A percentile compares a stretch with the other conserved stretches of the same genome.
Conservation (phyloP, 768 basidiomycete genomes). For the Tulasnella sp. region DNA sequence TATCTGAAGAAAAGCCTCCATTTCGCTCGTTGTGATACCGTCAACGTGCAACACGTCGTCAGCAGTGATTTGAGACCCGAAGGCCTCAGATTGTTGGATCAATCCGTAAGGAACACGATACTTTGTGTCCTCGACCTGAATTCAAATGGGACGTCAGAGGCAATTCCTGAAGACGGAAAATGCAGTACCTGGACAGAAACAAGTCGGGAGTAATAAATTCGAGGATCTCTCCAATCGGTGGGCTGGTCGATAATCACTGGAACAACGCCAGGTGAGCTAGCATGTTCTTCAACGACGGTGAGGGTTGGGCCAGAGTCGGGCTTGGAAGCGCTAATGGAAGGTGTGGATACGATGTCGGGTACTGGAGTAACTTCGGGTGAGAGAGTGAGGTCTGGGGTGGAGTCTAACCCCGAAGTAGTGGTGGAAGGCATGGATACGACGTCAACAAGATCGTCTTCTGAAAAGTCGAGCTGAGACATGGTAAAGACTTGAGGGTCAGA, state of each 20-base stretch:
- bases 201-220: neutral
- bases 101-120: neutral
- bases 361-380: no score
- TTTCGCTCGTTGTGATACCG: neutral
- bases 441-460: neutral
- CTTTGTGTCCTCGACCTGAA: neutral
- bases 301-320: neutral
- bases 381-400: neutral
- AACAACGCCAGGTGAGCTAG: no score
- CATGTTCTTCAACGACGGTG: neutral
- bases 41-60: neutral
- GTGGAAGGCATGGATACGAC: neutral
- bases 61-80: neutral
- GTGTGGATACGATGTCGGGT: no score
- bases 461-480: neutral
- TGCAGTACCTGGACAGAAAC: neutral
- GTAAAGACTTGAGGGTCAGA: neutral
- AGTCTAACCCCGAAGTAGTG: neutral
- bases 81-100: neutral
- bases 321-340: no score
- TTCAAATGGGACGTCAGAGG: no score
- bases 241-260: neutral
- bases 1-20: neutral
- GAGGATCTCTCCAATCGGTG: neutral
- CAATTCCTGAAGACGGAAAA: neutral